phyloP scores from a whole-genome alignment of 345 rosid species.

The Nephelium lappaceum region DNA sequence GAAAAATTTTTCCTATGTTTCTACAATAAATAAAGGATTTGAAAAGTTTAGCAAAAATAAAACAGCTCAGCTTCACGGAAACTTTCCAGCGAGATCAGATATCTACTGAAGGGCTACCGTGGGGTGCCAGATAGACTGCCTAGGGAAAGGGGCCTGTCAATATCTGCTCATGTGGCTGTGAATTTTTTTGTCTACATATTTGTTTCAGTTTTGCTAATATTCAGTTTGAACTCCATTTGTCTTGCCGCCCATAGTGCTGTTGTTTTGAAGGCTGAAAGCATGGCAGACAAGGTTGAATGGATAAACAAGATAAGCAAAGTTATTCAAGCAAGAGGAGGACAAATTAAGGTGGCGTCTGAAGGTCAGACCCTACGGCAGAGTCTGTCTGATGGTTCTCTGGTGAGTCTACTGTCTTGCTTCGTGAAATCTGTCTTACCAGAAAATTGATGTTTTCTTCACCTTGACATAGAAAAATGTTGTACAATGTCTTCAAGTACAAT shows the following conservation, averaged over 20 bases:
- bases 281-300: conserved; percentile 90
- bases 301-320: conserved; percentile 70
- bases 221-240: conserved; percentile 2
- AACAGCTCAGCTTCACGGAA: too few relatives aligned
- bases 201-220: not conserved
- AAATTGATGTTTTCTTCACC: too few relatives aligned
- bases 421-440: not conserved
- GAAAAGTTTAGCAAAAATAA: too few relatives aligned
- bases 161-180: not conserved
- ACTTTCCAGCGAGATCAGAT: too few relatives aligned
- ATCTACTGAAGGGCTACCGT: too few relatives aligned
- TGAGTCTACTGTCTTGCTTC: conserved; percentile 38
- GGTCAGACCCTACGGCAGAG: conserved; percentile 73
- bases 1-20: too few relatives aligned
- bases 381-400: conserved; percentile 94
- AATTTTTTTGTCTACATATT: not conserved
- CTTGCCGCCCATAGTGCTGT: conserved; percentile 81
- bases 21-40: too few relatives aligned
- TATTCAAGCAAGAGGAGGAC: conserved; percentile 71
- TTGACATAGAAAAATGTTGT: not conserved
- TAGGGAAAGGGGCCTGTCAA: too few relatives aligned
- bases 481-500: not conserved
- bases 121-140: too few relatives aligned
- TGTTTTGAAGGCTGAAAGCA: conserved; percentile 83
- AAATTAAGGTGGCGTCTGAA: conserved; percentile 42